Conservation (phyloP, 306 rosid species). For the Neltuma alba region DNA sequence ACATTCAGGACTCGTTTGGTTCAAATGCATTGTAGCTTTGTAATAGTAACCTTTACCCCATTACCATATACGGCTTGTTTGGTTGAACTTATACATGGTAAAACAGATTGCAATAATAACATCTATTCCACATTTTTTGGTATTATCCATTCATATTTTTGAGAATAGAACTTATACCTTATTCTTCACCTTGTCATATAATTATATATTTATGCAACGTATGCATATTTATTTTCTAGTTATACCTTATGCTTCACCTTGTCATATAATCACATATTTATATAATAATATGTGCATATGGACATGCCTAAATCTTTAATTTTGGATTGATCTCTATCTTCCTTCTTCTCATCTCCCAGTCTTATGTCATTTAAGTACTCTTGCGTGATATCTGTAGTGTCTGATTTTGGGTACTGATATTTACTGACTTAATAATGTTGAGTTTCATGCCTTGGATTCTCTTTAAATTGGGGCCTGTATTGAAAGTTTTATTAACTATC, state of each 20-base stretch:
- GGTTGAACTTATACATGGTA: no score
- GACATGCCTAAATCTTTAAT: slow-evolving; percentile 8
- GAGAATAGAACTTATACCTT: no score
- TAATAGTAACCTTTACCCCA: no score
- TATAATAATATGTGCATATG: not conserved
- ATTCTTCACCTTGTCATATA: slow-evolving; percentile 17
- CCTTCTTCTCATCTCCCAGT: not conserved
- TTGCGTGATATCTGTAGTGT: slow-evolving; percentile 18
- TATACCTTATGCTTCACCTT: slow-evolving; percentile 27
- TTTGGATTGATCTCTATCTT: not conserved
- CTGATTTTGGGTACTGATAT: not conserved
- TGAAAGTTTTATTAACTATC: not conserved
- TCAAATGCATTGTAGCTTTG: no score
- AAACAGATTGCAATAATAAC: no score
- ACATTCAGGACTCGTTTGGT: no score
- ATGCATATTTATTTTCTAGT: not conserved
- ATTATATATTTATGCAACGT: not conserved
- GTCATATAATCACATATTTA: not conserved
- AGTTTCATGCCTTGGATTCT: slow-evolving; percentile 18
- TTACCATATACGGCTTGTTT: no score
- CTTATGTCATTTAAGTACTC: slow-evolving; percentile 8
- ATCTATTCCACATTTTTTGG: no score
- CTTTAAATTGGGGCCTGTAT: not conserved
- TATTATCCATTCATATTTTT: no score
- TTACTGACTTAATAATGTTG: not conserved